Conservation (phyloP, 805 yeast species). For the Sugiyamaella valdiviana region DNA sequence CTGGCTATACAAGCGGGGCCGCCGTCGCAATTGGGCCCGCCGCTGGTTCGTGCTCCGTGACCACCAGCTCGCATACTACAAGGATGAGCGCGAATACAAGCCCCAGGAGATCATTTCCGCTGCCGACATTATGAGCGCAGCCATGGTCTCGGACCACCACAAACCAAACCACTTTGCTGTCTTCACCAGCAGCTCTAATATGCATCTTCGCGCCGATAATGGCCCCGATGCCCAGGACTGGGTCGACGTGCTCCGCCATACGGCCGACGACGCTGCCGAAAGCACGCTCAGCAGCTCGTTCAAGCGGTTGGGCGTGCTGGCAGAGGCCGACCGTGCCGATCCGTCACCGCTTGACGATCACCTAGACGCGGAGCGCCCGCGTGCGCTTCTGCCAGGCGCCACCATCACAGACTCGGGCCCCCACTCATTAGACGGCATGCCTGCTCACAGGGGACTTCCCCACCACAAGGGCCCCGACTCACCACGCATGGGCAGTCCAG, state of each 20-base stretch:
- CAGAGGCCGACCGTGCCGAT: background rate
- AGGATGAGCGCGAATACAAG: slow-evolving; percentile 33
- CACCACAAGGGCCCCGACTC: background rate
- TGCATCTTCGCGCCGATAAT: slow-evolving; percentile 28
- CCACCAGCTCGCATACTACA: slow-evolving; percentile 29
- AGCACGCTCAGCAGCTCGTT: slow-evolving; percentile 15
- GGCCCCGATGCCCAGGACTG: slow-evolving; percentile 27
- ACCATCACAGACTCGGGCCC: slow-evolving; percentile 1
- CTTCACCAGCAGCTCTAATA: slow-evolving; percentile 27
- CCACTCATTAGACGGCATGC: background rate
- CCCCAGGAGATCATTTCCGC: slow-evolving; percentile 27
- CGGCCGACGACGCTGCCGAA: slow-evolving; percentile 22
- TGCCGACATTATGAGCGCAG: slow-evolving; percentile 31
- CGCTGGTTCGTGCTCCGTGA: slow-evolving; percentile 35
- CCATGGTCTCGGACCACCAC: slow-evolving; percentile 23
- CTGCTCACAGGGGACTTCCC: background rate
- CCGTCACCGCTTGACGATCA: background rate
- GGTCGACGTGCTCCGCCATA: slow-evolving; percentile 25
- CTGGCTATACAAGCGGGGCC: slow-evolving; percentile 28
- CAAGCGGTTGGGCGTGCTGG: slow-evolving; percentile 8
- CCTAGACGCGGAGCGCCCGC: background rate
- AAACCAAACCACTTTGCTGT: slow-evolving; percentile 26
- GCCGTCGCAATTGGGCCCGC: slow-evolving; percentile 26
- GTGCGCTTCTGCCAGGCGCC: too few species aligned
- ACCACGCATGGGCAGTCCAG: background rate